Evolutionary conservation across 176 grass and related monocot species (phyloP).

Genomic region (Aegilops tauschii): DNA sequence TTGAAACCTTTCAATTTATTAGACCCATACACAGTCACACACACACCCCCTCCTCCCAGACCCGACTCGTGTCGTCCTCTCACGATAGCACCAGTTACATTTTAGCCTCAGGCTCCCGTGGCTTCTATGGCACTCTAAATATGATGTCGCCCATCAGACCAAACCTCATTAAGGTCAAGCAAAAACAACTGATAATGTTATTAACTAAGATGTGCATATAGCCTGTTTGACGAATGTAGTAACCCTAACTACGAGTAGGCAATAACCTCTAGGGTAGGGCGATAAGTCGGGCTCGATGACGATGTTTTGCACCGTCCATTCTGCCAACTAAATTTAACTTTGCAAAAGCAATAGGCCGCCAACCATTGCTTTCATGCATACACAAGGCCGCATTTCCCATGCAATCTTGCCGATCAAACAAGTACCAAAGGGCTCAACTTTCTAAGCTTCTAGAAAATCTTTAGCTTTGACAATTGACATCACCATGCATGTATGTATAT

Average conservation of each 20-base stretch:
- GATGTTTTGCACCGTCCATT: conserved; percentile 28
- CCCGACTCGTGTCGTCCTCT: neutral
- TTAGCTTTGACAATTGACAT: conserved; percentile 39
- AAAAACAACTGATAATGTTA: neutral
- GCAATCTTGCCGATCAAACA: conserved; percentile 11
- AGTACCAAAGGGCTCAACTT: conserved; percentile 8
- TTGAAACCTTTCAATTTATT: neutral
- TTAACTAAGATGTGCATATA: neutral
- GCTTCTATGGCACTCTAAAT: neutral
- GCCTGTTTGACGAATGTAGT: neutral
- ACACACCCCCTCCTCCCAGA: too few relatives aligned
- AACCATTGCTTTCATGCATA: conserved; percentile 33
- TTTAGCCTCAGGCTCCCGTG: neutral
- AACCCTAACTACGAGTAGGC: neutral
- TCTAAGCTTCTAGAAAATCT: conserved; percentile 46
- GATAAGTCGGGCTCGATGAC: neutral
- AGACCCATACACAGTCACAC: too few relatives aligned
- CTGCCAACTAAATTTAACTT: conserved; percentile 16
- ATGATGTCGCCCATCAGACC: neutral
- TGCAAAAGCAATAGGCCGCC: neutral
- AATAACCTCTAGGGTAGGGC: neutral
- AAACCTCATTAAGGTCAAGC: neutral
- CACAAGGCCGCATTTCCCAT: conserved; percentile 29
- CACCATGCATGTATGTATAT: neutral
- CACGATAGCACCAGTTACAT: neutral